Evolutionary conservation across 2,329 filamentous ascomycete genomes (phyloP).

Genomic region (Aspergillus persii): DNA sequence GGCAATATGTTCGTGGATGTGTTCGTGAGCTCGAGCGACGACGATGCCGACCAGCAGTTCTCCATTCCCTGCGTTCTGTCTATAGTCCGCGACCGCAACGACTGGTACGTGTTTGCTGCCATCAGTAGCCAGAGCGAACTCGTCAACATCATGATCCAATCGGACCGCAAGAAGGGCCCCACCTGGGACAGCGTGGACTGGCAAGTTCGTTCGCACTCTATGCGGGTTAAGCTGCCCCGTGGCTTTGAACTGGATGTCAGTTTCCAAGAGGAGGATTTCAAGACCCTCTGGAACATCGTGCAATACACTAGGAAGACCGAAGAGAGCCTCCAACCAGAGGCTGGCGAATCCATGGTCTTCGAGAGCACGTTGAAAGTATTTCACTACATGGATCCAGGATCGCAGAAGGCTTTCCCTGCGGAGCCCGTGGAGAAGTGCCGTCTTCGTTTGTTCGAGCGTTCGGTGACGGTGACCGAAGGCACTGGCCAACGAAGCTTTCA

Average conservation of each 20-base stretch:
- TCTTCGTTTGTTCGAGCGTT: slow-evolving; percentile 71
- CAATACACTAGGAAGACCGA: slow-evolving; percentile 80
- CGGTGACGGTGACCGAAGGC: slow-evolving; percentile 66
- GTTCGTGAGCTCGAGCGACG: slow-evolving; percentile 67
- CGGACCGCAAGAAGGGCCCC: slow-evolving; percentile 64
- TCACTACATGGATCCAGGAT: slow-evolving; percentile 74
- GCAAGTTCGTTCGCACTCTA: slow-evolving; percentile 64
- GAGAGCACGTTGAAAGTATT: slow-evolving; percentile 69
- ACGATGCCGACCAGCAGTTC: slow-evolving; percentile 66
- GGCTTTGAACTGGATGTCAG: slow-evolving; percentile 72
- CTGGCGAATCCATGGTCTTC: slow-evolving; percentile 69
- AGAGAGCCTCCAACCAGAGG: slow-evolving; percentile 64
- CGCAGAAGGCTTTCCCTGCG: slow-evolving; percentile 71
- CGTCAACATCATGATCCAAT: slow-evolving; percentile 71
- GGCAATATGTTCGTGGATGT: slow-evolving; percentile 73
- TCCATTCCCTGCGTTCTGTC: slow-evolving; percentile 73
- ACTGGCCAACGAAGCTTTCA: slow-evolving; percentile 71
- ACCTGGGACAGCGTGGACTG: slow-evolving; percentile 82
- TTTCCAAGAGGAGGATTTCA: slow-evolving; percentile 74
- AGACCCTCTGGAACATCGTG: slow-evolving; percentile 76
- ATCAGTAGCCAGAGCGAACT: slow-evolving; percentile 77
- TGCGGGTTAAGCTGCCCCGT: slow-evolving; percentile 70
- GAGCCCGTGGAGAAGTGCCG: slow-evolving; percentile 71
- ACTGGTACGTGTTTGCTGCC: slow-evolving; percentile 68
- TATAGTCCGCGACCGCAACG: slow-evolving; percentile 66